Evolutionary conservation across 202 grass and related monocot genomes (phyloP).

Genomic region (Saccharum hybrid): DNA sequence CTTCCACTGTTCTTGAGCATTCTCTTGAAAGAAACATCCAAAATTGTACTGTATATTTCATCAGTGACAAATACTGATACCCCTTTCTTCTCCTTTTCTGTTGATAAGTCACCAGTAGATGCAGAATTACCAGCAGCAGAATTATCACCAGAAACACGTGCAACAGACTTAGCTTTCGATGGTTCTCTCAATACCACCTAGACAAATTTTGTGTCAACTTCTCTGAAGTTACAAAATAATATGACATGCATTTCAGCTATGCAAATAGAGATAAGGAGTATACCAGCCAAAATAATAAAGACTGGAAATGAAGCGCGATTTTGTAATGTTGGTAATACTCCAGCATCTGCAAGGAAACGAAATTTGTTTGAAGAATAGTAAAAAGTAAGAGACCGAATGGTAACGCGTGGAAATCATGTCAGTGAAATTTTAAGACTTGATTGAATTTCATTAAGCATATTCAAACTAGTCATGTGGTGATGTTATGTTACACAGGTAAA

Average conservation of each 20-base stretch:
- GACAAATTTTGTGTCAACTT: conserved; percentile 48
- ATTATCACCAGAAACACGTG: conserved; percentile 66
- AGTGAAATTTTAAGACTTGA: conserved; percentile 26
- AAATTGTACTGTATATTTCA: conserved; percentile 78
- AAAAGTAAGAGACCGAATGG: not conserved
- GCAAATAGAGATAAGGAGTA: conserved; percentile 36
- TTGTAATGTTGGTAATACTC: conserved; percentile 94
- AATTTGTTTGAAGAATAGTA: conserved; percentile 42
- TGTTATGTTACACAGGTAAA: not conserved
- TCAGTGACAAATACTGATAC: conserved; percentile 72
- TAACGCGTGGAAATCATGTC: conserved; percentile 28
- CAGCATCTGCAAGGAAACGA: conserved; percentile 75
- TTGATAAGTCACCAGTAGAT: conserved; percentile 49
- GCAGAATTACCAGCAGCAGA: conserved; percentile 55
- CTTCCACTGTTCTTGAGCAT: conserved; percentile 84
- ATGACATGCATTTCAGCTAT: conserved; percentile 29
- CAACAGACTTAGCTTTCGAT: conserved; percentile 76
- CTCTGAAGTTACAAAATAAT: conserved; percentile 32
- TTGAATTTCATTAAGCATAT: conserved; percentile 16
- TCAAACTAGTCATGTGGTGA: conserved; percentile 30
- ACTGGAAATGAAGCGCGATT: conserved; percentile 87
- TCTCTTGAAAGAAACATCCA: conserved; percentile 90
- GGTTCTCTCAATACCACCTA: conserved; percentile 91
- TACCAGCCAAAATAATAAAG: conserved; percentile 99
- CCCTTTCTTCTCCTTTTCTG: conserved; percentile 86